Percentiles rank a stretch among this genome's conserved stretches.
phyloP scores from a whole-genome alignment of 495 filamentous ascomycete species.

The Glarea lozoyensis region DNA sequence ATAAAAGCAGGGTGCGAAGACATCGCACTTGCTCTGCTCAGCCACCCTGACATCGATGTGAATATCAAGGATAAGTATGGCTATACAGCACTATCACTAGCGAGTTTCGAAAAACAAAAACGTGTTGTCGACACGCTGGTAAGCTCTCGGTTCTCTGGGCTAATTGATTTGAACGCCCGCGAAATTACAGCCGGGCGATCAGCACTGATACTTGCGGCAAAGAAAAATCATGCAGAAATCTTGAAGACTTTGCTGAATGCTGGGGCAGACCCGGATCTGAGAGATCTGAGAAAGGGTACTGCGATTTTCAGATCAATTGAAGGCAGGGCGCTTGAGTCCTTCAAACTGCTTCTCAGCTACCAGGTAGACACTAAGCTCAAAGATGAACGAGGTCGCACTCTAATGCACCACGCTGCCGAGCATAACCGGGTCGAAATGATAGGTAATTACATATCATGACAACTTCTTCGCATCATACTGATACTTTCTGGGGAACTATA shows the following conservation, averaged over 20 bases:
- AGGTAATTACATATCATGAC: too few species aligned
- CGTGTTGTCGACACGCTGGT: constrained; percentile 14
- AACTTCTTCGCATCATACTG: too few species aligned
- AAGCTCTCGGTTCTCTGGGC: not conserved
- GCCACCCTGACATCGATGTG: constrained; percentile 5
- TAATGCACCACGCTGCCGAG: constrained; percentile 16
- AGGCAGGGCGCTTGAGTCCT: constrained; percentile 3
- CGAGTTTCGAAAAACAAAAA: constrained; percentile 1
- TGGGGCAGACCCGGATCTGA: constrained; percentile 6
- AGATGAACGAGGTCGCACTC: constrained; percentile 13
- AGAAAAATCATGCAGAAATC: constrained; percentile 1
- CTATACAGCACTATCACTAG: constrained; percentile 12
- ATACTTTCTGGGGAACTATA: too few species aligned
- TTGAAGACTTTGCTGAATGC: not conserved
- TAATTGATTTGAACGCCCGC: constrained; percentile 6
- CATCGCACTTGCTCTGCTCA: constrained; percentile 7
- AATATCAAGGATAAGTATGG: constrained; percentile 12
- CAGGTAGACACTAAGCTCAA: constrained; percentile 3
- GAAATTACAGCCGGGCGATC: constrained; percentile 8
- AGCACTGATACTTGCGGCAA: constrained; percentile 12
- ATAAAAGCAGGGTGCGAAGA: not conserved
- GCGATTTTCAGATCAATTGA: constrained; percentile 12
- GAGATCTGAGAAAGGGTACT: constrained; percentile 3
- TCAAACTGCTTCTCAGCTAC: constrained; percentile 6
- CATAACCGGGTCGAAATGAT: constrained; percentile 9